Conservation (phyloP, 257 asterid species). For the Plantago major region DNA sequence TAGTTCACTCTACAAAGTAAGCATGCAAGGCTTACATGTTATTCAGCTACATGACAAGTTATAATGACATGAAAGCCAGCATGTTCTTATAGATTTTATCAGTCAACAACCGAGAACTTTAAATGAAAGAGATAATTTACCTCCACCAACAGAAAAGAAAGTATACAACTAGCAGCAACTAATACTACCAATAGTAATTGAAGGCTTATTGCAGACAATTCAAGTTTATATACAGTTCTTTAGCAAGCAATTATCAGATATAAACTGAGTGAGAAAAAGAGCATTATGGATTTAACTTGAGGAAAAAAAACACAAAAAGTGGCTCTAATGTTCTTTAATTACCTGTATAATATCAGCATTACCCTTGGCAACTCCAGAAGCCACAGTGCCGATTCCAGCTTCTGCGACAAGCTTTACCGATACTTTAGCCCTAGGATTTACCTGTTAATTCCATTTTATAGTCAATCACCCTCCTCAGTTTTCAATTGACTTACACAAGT, state of each 20-base stretch:
- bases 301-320: neutral
- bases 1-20: neutral
- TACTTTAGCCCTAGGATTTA: slow-evolving; percentile 94
- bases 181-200: too few species aligned
- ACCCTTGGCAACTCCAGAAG: slow-evolving; percentile 99
- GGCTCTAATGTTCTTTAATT: neutral
- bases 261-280: too few species aligned
- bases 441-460: slow-evolving; percentile 43
- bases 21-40: neutral
- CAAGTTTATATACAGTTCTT: too few species aligned
- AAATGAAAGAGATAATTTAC: neutral
- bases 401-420: slow-evolving; percentile 97
- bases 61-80: neutral
- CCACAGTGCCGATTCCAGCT: slow-evolving; percentile 99
- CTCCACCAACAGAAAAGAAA: neutral
- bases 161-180: too few species aligned
- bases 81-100: neutral
- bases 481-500: neutral
- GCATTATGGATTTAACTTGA: neutral
- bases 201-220: too few species aligned
- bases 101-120: neutral
- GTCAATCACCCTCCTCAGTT: slow-evolving; percentile 12
- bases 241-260: too few species aligned
- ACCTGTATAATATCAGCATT: slow-evolving; percentile 99
- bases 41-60: neutral